Evolutionary conservation across 2,329 filamentous ascomycete species (phyloP).

Genomic region (Colletotrichum sp.): DNA sequence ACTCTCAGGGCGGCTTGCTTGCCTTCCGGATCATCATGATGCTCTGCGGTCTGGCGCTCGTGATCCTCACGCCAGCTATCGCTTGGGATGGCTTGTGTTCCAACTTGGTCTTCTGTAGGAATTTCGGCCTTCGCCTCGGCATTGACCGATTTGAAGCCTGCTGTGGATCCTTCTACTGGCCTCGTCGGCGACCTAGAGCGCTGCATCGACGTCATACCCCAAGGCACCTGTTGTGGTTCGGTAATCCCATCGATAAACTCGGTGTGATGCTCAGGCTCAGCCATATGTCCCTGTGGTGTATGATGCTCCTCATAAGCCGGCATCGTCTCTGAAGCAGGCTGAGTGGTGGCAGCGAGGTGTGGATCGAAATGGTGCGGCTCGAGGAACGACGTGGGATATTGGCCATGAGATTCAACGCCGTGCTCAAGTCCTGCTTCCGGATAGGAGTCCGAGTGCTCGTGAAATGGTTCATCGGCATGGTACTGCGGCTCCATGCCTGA

Average conservation of each 20-base stretch:
- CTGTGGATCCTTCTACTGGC: background rate
- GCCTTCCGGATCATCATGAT: background rate
- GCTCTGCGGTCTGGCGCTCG: background rate
- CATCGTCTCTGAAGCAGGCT: background rate
- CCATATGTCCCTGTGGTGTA: background rate
- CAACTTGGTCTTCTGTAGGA: background rate
- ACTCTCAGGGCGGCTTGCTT: background rate
- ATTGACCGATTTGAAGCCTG: background rate
- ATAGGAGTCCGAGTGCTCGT: background rate
- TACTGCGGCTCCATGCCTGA: background rate
- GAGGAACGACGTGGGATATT: slow-evolving; percentile 8
- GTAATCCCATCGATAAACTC: slow-evolving; percentile 7
- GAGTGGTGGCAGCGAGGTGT: background rate
- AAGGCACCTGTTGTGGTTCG: slow-evolving; percentile 15
- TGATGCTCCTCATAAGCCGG: background rate
- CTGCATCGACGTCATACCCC: slow-evolving; percentile 15
- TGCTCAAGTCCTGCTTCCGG: slow-evolving; percentile 11
- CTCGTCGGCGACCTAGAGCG: background rate
- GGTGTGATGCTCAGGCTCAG: background rate
- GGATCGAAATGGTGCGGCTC: slow-evolving; percentile 5
- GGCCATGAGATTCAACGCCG: background rate
- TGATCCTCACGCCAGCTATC: background rate
- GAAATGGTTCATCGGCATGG: background rate
- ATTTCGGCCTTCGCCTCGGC: background rate
- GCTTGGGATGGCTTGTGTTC: background rate